Conservation (phyloP, 73 alveolate species). For the Effrenium voratum region DNA sequence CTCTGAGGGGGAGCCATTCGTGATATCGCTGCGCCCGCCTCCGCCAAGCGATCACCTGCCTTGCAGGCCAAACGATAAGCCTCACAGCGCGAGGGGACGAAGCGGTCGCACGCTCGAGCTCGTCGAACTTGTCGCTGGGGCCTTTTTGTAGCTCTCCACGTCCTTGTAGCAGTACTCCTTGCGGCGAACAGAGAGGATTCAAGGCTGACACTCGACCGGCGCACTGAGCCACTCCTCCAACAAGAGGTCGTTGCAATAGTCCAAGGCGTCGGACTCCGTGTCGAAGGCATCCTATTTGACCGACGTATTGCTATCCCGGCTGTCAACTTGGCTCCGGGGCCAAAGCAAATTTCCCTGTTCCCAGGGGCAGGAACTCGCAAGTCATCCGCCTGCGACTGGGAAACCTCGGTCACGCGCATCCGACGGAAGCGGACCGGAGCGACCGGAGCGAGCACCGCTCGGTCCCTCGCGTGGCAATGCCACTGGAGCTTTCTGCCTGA, state of each 20-base stretch:
- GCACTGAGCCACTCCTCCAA: background rate
- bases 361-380: conserved; percentile 61
- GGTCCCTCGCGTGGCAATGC: background rate
- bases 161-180: conserved; percentile 12
- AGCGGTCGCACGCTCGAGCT: background rate
- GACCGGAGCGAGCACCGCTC: background rate
- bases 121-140: background rate
- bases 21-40: background rate
- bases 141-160: conserved; percentile 39
- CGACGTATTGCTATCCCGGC: background rate
- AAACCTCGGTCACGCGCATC: background rate
- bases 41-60: conserved; percentile 23
- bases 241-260: conserved; percentile 39
- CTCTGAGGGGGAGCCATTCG: too few relatives aligned
- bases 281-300: conserved; percentile 46
- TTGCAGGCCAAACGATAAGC: conserved; percentile 58
- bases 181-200: background rate
- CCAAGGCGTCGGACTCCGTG: conserved; percentile 86
- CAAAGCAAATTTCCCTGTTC: conserved; percentile 31
- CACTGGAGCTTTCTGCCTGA: conserved; percentile 45
- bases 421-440: background rate
- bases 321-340: background rate
- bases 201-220: background rate
- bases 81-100: background rate
- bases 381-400: background rate